A percentile compares a stretch with the other conserved stretches of the same genome.
Evolutionary conservation across 176 grass and related monocot species (phyloP).

Genomic region (Avena atlantica): DNA sequence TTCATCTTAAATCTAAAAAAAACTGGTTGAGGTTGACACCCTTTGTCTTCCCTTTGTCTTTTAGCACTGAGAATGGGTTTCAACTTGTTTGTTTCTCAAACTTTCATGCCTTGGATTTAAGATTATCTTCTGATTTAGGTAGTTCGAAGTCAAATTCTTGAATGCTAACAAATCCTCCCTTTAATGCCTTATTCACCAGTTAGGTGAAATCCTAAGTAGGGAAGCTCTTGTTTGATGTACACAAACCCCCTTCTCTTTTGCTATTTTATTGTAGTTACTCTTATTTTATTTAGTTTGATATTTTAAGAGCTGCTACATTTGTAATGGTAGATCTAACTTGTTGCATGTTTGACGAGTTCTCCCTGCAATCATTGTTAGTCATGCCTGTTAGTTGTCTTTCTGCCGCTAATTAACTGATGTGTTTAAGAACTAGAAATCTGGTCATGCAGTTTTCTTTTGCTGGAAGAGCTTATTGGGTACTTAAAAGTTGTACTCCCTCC

Average conservation of each 20-base stretch:
- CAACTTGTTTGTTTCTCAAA: conserved; percentile 5
- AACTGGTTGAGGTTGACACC: conserved; percentile 14
- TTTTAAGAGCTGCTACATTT: background rate
- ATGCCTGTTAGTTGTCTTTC: background rate
- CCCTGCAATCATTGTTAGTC: background rate
- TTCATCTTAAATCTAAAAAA: background rate
- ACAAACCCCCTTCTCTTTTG: background rate
- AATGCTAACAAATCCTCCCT: background rate
- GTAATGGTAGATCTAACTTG: background rate
- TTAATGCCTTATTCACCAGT: background rate
- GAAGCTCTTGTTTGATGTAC: conserved; percentile 14
- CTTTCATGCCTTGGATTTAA: conserved; percentile 25
- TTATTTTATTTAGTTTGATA: conserved; percentile 5
- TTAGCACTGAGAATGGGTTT: conserved; percentile 12
- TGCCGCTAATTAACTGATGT: background rate
- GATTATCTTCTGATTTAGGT: background rate
- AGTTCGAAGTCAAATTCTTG: conserved; percentile 17
- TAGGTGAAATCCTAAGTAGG: conserved; percentile 8
- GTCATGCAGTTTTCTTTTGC: background rate
- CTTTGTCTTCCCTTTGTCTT: background rate
- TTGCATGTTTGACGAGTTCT: conserved; percentile 21
- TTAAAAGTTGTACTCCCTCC: background rate
- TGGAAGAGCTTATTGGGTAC: conserved; percentile 16
- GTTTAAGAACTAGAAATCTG: background rate
- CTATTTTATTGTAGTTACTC: background rate